Evolutionary conservation across 2,329 filamentous ascomycete genomes (phyloP).

Genomic region (Elsinoe ampelina): DNA sequence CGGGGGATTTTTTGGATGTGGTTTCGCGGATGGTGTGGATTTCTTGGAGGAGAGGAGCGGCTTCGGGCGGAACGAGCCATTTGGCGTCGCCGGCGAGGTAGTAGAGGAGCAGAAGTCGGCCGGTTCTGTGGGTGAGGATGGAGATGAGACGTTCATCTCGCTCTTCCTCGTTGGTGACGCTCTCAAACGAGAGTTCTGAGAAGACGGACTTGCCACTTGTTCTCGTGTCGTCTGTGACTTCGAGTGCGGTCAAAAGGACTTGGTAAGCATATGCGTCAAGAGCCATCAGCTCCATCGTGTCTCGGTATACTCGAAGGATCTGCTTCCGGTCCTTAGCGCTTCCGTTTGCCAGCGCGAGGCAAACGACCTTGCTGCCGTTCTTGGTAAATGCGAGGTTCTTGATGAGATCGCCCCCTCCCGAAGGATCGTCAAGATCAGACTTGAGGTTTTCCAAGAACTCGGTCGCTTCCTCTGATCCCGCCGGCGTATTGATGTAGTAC

Average conservation of each 20-base stretch:
- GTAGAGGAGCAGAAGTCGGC: conserved; percentile 63
- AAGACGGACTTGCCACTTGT: conserved; percentile 78
- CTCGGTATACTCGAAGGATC: conserved; percentile 81
- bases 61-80: conserved; percentile 56
- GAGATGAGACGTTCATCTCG: conserved; percentile 49
- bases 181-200: conserved; percentile 67
- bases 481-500: conserved; percentile 74
- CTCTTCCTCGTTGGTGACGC: conserved; percentile 38
- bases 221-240: conserved; percentile 91
- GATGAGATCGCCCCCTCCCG: conserved; percentile 65
- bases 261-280: conserved; percentile 69
- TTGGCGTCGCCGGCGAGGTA: conserved; percentile 59
- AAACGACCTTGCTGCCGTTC: conserved; percentile 74
- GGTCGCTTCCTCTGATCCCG: conserved; percentile 68
- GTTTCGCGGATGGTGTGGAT: conserved; percentile 67
- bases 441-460: conserved; percentile 88
- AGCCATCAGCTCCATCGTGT: conserved; percentile 77
- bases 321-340: conserved; percentile 87
- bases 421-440: conserved; percentile 65
- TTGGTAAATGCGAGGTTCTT: conserved; percentile 96
- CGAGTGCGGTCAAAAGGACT: conserved; percentile 75
- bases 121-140: conserved; percentile 58
- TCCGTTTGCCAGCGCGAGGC: conserved; percentile 71
- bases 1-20: conserved; percentile 88
- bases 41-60: conserved; percentile 60